Percentiles rank a stretch among this genome's conserved stretches.
phyloP scores from a whole-genome alignment of 306 rosid genomes.

The Fragaria nilgerrensis region DNA sequence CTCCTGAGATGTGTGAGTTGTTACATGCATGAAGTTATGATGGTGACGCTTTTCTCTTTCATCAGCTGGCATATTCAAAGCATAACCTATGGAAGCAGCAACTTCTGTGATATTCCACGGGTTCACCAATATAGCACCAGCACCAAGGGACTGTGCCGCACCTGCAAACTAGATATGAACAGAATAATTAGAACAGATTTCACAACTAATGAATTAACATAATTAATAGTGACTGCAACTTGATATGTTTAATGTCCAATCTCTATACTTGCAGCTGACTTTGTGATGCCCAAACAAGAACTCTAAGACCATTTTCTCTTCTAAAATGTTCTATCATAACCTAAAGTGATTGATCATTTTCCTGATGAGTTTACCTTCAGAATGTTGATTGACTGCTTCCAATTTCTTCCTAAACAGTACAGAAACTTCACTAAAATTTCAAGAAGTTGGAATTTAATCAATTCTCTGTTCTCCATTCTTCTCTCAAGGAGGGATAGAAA shows the following conservation, averaged over 20 bases:
- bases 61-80: slow-evolving; percentile 85
- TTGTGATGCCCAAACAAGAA: neutral
- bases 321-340: neutral
- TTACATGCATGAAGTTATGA: slow-evolving; percentile 88
- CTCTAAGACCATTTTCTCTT: neutral
- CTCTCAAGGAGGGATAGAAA: neutral
- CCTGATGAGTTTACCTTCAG: neutral
- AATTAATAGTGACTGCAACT: neutral
- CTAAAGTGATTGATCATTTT: neutral
- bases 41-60: slow-evolving; percentile 95
- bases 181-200: slow-evolving; percentile 22
- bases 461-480: neutral
- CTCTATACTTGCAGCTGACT: neutral
- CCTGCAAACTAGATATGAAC: slow-evolving; percentile 80
- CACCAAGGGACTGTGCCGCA: slow-evolving; percentile 98
- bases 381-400: neutral
- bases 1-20: slow-evolving; percentile 92
- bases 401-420: neutral
- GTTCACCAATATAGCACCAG: slow-evolving; percentile 92
- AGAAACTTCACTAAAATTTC: neutral
- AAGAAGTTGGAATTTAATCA: neutral
- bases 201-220: neutral
- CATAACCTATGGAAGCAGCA: slow-evolving; percentile 86
- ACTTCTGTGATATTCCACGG: slow-evolving; percentile 97
- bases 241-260: slow-evolving; percentile 2